Percentiles rank a stretch among this genome's conserved stretches.
phyloP scores from a whole-genome alignment of 257 asterid genomes.

The Nyctanthes arbortristis region DNA sequence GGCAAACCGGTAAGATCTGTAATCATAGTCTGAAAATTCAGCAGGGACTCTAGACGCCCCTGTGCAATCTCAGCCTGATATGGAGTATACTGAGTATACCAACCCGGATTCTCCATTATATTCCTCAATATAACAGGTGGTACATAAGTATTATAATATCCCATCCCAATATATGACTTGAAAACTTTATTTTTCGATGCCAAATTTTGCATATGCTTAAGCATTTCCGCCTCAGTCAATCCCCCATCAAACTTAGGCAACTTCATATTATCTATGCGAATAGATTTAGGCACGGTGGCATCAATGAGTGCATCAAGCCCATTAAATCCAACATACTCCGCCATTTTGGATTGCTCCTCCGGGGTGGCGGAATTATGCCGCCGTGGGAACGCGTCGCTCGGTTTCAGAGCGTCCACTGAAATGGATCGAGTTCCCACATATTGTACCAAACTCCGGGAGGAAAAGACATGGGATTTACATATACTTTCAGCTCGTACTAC shows the following conservation, averaged over 20 bases:
- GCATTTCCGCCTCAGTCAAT: constrained; percentile 86
- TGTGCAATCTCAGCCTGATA: constrained; percentile 97
- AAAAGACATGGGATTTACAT: constrained; percentile 2
- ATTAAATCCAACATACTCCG: constrained; percentile 60
- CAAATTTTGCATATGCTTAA: constrained; percentile 67
- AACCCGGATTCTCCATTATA: constrained; percentile 89
- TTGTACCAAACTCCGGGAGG: constrained; percentile 19
- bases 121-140: constrained; percentile 93
- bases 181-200: constrained; percentile 75
- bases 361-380: constrained; percentile 95
- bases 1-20: constrained; percentile 92
- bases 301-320: constrained; percentile 65
- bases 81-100: constrained; percentile 98
- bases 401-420: constrained; percentile 67
- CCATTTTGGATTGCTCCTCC: constrained; percentile 77
- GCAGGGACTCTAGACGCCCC: constrained; percentile 86
- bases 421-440: constrained; percentile 49
- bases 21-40: constrained; percentile 84
- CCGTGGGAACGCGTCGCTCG: constrained; percentile 77
- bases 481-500: constrained; percentile 28
- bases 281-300: constrained; percentile 93
- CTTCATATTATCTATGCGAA: constrained; percentile 62
- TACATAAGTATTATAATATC: constrained; percentile 76
- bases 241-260: constrained; percentile 69
- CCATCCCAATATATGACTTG: constrained; percentile 93